phyloP scores from a whole-genome alignment of 371 early-diverging fungal genomes.

The Dinochytrium kinnereticum region DNA sequence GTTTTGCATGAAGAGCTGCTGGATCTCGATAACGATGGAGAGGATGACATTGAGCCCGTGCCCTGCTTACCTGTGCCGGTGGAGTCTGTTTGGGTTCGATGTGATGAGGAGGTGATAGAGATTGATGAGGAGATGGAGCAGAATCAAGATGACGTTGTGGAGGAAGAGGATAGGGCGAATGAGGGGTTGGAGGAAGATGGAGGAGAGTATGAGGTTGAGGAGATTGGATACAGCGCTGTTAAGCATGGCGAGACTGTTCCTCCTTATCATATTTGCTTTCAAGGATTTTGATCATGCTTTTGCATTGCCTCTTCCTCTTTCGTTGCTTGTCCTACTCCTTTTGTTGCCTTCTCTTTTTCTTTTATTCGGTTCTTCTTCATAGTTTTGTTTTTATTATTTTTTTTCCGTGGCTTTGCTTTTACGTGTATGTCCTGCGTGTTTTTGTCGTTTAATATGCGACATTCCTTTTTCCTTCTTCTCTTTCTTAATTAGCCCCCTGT shows the following conservation, averaged over 20 bases:
- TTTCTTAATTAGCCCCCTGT: too few relatives aligned
- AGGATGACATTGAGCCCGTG: neutral
- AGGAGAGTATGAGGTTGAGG: neutral
- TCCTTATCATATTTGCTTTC: neutral
- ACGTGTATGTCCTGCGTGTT: too few relatives aligned
- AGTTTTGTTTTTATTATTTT: too few relatives aligned
- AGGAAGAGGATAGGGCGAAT: neutral
- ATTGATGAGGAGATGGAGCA: neutral
- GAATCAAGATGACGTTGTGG: neutral
- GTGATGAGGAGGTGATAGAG: neutral
- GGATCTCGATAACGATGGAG: neutral
- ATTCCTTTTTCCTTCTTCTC: too few relatives aligned
- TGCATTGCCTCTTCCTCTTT: too few relatives aligned
- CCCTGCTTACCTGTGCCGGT: neutral
- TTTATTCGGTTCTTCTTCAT: too few relatives aligned
- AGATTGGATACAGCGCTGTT: neutral
- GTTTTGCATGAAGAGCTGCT: neutral
- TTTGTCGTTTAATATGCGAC: too few relatives aligned
- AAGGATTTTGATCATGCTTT: conserved; percentile 14
- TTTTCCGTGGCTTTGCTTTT: too few relatives aligned
- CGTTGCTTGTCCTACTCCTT: too few relatives aligned
- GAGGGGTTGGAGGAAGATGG: neutral
- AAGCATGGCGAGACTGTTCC: neutral
- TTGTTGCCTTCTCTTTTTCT: too few relatives aligned
- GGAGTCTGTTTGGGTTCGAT: neutral